These are phyloP conservation scores for Alternaria triticimaculans DNA, from an alignment of 2,329 filamentous ascomycete species.

Conservation along the genomic window DNA sequence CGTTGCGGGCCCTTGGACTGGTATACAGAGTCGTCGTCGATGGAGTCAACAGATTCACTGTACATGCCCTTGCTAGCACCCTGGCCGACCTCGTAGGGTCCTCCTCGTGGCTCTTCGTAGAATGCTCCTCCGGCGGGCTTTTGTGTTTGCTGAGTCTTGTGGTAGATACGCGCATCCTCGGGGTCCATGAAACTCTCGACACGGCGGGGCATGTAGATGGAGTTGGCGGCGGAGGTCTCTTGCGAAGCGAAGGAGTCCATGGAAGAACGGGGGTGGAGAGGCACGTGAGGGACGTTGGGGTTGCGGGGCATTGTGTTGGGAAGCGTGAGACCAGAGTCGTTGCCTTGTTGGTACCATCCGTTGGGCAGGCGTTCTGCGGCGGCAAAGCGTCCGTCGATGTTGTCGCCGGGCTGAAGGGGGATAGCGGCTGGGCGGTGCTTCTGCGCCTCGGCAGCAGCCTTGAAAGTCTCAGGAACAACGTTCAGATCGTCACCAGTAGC, in stretches of 20 bases:
- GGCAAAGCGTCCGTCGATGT: conserved; percentile 79
- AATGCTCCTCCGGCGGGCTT: conserved; percentile 54
- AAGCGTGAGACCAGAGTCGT: conserved; percentile 70
- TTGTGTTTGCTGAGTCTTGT: conserved; percentile 66
- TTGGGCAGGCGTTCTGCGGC: conserved; percentile 71
- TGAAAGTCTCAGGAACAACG: conserved; percentile 85
- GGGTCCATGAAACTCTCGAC: conserved; percentile 80
- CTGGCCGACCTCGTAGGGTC: conserved; percentile 35
- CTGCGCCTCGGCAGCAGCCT: conserved; percentile 60
- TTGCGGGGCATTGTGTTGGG: conserved; percentile 57
- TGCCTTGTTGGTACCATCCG: conserved; percentile 72
- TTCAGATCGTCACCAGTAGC: conserved; percentile 86
- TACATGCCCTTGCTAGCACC: conserved; percentile 36
- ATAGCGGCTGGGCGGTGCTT: conserved; percentile 58
- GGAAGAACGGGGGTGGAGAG: conserved; percentile 66
- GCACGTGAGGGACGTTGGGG: conserved; percentile 53
- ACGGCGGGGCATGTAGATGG: conserved; percentile 69
- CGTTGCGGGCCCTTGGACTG: conserved; percentile 35
- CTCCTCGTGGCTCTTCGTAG: conserved; percentile 42
- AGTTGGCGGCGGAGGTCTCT: conserved; percentile 62
- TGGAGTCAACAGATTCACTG: conserved; percentile 45
- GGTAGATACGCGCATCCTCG: conserved; percentile 77
- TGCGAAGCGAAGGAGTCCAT: conserved; percentile 69
- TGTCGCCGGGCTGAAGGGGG: conserved; percentile 74
- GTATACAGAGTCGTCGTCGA: conserved; percentile 46